Evolutionary conservation across 768 basidiomycete species (phyloP), one percentile per base, ranked within the genome.

Genomic region (Trametes cubensis): DNA sequence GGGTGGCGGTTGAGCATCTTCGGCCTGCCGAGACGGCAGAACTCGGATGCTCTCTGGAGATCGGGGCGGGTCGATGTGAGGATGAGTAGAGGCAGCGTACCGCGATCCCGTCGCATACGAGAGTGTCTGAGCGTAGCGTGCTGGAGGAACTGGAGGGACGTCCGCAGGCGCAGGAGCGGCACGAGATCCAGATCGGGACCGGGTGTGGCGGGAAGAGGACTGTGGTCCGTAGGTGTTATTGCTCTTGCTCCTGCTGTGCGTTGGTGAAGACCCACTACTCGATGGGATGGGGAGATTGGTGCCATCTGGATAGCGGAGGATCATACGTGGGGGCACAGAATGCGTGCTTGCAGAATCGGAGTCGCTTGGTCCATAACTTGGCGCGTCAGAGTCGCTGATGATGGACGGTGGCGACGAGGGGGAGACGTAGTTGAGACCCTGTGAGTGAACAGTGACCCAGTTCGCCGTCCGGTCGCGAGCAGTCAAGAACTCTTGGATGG

Each of bases 281-380:
- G 79, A 73, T n/a, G 83, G 81, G 68, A 90, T 86, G 39, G 87
- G 85, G 8, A 86, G 73, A 73, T 89, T 86, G 41, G 85, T 72
- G 3, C 90, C 88, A 69, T 88, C 85, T 21, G 76, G 78, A 71
- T 85, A 92, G 57, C 83, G 83, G 67, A 91, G 74, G 61, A 90
- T 74, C 87, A 92, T 89, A 67, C 82, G 84, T 4, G 90, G 89
- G 1, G 90, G 90, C 13, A 84, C 67, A 0, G 81, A 82, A 61
- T 75, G 76, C 17, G 71, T 65, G 64, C 79, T 81, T 60, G 73
- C 77, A 0, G 72, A 73, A 67, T 81, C 80, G 4, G 81, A 80
- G 6, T 74, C 77, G 57, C 58, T 67, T n/a, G 72, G 67, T 13
- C 71, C 72, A 53, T 68, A 72, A 62, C 69, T 70, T 62, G 74